Conservation (phyloP, 2,329 filamentous ascomycete genomes). For the Colletotrichum tropicale region DNA sequence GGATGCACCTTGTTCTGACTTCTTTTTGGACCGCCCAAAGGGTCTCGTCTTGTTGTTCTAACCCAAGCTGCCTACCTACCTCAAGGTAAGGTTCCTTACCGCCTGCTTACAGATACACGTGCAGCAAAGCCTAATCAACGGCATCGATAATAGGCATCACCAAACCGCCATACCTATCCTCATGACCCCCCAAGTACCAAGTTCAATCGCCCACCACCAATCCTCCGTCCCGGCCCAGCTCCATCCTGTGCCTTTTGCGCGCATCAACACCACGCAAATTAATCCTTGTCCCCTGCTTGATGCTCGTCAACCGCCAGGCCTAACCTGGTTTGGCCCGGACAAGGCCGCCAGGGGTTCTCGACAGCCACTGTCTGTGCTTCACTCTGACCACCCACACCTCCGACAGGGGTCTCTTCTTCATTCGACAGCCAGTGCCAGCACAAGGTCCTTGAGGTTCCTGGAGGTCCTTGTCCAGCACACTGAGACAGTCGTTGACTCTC, state of each 20-base stretch:
- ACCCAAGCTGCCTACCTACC: neutral
- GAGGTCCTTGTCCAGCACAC: neutral
- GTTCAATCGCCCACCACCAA: neutral
- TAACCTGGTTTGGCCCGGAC: constrained; percentile 14
- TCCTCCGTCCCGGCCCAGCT: neutral
- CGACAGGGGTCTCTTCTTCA: constrained; percentile 10
- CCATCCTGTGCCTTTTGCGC: neutral
- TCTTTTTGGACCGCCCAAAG: neutral
- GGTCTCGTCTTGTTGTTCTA: neutral
- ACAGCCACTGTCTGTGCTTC: constrained; percentile 20
- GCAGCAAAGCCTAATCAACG: constrained; percentile 5
- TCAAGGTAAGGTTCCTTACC: neutral
- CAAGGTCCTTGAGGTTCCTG: neutral
- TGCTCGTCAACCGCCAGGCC: constrained; percentile 19
- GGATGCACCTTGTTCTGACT: neutral
- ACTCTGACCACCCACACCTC: constrained; percentile 19
- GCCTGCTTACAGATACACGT: neutral
- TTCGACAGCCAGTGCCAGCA: neutral
- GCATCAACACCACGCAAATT: neutral
- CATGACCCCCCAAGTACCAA: neutral
- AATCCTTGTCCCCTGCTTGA: constrained; percentile 7
- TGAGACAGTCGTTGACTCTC: constrained; percentile 1
- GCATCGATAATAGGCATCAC: neutral
- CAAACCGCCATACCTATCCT: neutral
- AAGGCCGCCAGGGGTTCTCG: constrained; percentile 15